Percentiles rank a stretch among this genome's conserved stretches.
These are phyloP conservation scores for Friedmanniomyces simplex DNA, from an alignment of 495 filamentous ascomycete species.

Conservation along the genomic window DNA sequence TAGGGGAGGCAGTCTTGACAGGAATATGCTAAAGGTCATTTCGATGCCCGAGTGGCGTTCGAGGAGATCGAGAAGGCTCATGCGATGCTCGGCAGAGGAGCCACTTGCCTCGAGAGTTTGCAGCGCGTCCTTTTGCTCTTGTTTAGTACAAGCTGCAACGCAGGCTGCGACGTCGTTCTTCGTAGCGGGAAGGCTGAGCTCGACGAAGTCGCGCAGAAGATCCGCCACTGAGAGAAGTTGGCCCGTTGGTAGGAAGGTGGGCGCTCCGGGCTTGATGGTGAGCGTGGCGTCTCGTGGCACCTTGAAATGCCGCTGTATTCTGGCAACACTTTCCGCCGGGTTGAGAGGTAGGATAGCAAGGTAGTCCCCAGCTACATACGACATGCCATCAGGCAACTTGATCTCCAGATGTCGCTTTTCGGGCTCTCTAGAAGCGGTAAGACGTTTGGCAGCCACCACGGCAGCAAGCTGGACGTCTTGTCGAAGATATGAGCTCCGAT, in stretches of 20 bases:
- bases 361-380: slow-evolving; percentile 65
- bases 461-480: slow-evolving; percentile 56
- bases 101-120: slow-evolving; percentile 40
- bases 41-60: slow-evolving; percentile 45
- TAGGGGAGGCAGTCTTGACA: slow-evolving; percentile 63
- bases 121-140: slow-evolving; percentile 30
- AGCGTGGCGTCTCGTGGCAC: slow-evolving; percentile 53
- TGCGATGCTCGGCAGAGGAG: slow-evolving; percentile 43
- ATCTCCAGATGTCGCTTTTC: slow-evolving; percentile 58
- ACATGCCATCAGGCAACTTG: slow-evolving; percentile 52
- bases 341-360: slow-evolving; percentile 65
- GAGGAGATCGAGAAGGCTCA: slow-evolving; percentile 55
- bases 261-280: slow-evolving; percentile 35
- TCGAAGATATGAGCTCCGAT: slow-evolving; percentile 49
- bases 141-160: slow-evolving; percentile 34
- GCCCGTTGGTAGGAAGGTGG: slow-evolving; percentile 48
- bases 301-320: slow-evolving; percentile 43
- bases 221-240: slow-evolving; percentile 49
- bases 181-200: slow-evolving; percentile 60
- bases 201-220: slow-evolving; percentile 59
- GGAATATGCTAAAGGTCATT: slow-evolving; percentile 51
- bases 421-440: slow-evolving; percentile 47
- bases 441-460: slow-evolving; percentile 27
- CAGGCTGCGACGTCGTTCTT: slow-evolving; percentile 31
- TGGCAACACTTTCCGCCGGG: slow-evolving; percentile 44